A percentile compares a stretch with the other conserved stretches of the same genome.
These are phyloP conservation scores for Fusarium lyarnte DNA, from an alignment of 2,329 filamentous ascomycete genomes.

Conservation along the genomic window DNA sequence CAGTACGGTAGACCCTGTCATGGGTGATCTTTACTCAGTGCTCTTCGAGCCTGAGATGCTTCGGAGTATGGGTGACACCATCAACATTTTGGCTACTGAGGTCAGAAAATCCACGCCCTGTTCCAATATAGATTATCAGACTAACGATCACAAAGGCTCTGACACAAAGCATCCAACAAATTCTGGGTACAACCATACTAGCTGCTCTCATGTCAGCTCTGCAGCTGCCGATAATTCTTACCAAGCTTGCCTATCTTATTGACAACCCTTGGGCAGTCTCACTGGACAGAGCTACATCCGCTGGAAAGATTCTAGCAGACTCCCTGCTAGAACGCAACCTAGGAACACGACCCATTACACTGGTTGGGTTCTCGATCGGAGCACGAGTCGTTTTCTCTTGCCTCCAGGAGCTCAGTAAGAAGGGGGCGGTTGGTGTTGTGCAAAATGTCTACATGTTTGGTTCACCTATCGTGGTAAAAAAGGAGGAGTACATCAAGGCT, in stretches of 20 bases:
- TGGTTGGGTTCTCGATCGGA: constrained; percentile 94
- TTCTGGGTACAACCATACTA: constrained; percentile 89
- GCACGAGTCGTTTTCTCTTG: constrained; percentile 93
- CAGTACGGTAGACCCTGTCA: constrained; percentile 95
- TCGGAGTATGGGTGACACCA: constrained; percentile 96
- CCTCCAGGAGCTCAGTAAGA: constrained; percentile 83
- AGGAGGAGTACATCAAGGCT: constrained; percentile 85
- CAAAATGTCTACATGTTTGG: constrained; percentile 98
- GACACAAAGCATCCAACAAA: constrained; percentile 94
- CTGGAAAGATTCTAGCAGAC: constrained; percentile 92
- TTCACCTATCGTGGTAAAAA: constrained; percentile 89
- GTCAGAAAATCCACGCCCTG: constrained; percentile 59
- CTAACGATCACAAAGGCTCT: constrained; percentile 70
- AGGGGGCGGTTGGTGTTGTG: constrained; percentile 84
- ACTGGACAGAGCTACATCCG: constrained; percentile 85
- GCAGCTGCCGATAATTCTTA: constrained; percentile 89
- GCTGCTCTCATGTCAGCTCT: constrained; percentile 91
- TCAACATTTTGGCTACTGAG: constrained; percentile 97
- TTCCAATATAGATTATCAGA: not conserved
- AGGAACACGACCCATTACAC: constrained; percentile 88
- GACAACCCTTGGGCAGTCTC: constrained; percentile 99
- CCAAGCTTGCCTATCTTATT: constrained; percentile 94
- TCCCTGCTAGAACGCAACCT: constrained; percentile 92
- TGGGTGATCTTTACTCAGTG: constrained; percentile 98
- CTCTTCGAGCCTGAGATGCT: constrained; percentile 99